A percentile compares a stretch with the other conserved stretches of the same genome.
These are phyloP conservation scores for Cladosporium sp. DNA, from an alignment of 2,329 filamentous ascomycete genomes.

Conservation along the genomic window DNA sequence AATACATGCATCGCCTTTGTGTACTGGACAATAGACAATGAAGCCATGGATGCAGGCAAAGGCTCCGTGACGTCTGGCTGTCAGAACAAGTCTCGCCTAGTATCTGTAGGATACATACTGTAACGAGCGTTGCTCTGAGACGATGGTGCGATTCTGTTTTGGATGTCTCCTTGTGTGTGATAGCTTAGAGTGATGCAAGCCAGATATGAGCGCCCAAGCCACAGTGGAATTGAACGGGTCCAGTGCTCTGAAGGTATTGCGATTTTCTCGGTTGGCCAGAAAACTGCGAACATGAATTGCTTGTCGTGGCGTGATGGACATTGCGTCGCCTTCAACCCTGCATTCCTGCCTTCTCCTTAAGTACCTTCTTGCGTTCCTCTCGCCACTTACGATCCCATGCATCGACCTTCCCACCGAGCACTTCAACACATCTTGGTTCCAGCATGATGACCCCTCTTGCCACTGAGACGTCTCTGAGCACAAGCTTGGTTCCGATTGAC, in stretches of 20 bases:
- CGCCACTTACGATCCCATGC: conserved; percentile 76
- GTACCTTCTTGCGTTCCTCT: conserved; percentile 66
- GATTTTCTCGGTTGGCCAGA: neutral
- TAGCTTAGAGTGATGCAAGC: neutral
- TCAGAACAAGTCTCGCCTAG: neutral
- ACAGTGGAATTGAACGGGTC: neutral
- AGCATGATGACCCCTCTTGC: conserved; percentile 79
- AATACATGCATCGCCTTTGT: neutral
- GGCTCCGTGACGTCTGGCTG: neutral
- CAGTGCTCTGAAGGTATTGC: neutral
- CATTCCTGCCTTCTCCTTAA: conserved; percentile 55
- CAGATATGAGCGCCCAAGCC: neutral
- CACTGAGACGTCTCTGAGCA: conserved; percentile 68
- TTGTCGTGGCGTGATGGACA: neutral
- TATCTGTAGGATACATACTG: neutral
- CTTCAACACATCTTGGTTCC: conserved; percentile 65
- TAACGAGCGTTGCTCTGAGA: neutral
- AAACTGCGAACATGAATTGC: neutral
- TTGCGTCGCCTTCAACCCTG: neutral
- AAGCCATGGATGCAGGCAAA: neutral
- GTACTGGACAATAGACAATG: neutral
- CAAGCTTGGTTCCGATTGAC: conserved; percentile 77
- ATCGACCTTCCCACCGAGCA: conserved; percentile 89
- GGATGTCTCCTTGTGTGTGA: neutral
- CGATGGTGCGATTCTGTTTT: neutral